A percentile compares a stretch with the other conserved stretches of the same genome.
Evolutionary conservation across 371 early-diverging fungal genomes (phyloP).

Genomic region (Saksenaea oblongispora): DNA sequence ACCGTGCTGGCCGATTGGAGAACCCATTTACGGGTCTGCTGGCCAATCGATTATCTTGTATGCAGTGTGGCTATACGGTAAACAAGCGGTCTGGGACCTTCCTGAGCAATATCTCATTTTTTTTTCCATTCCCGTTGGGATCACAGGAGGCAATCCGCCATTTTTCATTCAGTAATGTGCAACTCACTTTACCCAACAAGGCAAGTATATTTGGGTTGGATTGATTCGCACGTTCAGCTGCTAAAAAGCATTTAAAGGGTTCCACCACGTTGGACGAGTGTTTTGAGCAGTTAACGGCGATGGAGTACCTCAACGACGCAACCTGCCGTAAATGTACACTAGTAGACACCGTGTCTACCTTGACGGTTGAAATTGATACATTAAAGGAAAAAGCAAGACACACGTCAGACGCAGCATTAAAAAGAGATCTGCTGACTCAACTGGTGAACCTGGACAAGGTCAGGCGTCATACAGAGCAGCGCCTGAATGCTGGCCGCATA

Average conservation of each 20-base stretch:
- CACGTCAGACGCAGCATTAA: slow-evolving; percentile 32
- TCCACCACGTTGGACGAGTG: slow-evolving; percentile 65
- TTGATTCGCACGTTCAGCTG: neutral
- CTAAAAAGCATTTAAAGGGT: slow-evolving; percentile 13
- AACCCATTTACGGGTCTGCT: slow-evolving; percentile 73
- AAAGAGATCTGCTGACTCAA: slow-evolving; percentile 22
- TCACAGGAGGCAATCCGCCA: slow-evolving; percentile 71
- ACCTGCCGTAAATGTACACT: slow-evolving; percentile 74
- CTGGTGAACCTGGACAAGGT: slow-evolving; percentile 31
- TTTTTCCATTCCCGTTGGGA: neutral
- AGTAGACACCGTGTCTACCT: slow-evolving; percentile 40
- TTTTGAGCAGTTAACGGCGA: slow-evolving; percentile 58
- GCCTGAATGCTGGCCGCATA: slow-evolving; percentile 4
- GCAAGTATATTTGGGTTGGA: slow-evolving; percentile 21
- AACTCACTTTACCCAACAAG: slow-evolving; percentile 62
- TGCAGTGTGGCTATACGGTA: slow-evolving; percentile 75
- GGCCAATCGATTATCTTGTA: slow-evolving; percentile 74
- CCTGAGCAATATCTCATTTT: neutral
- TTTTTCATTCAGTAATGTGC: slow-evolving; percentile 71
- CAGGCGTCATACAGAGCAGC: slow-evolving; percentile 12
- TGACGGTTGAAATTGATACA: slow-evolving; percentile 37
- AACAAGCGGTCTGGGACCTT: slow-evolving; percentile 4
- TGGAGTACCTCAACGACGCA: slow-evolving; percentile 76
- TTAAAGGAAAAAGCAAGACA: slow-evolving; percentile 43
- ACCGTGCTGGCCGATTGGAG: slow-evolving; percentile 13